A percentile compares a stretch with the other conserved stretches of the same genome.
Evolutionary conservation across 306 rosid genomes (phyloP).

Genomic region (Albizia julibrissin): DNA sequence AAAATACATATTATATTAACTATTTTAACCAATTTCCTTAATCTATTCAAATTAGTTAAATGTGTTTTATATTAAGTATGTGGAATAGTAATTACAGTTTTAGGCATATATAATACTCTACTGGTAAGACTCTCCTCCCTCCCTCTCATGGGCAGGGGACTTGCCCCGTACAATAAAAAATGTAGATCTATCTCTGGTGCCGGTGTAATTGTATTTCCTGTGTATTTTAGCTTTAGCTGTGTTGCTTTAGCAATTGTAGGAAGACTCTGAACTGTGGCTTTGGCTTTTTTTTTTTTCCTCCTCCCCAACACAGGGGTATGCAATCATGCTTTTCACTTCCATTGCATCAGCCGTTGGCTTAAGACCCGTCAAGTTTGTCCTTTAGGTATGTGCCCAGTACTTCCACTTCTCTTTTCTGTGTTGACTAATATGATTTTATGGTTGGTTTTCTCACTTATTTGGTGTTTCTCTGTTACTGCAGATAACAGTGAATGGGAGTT

Average conservation of each 20-base stretch:
- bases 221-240: no score
- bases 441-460: slow-evolving; percentile 4
- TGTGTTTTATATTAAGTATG: no score
- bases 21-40: no score
- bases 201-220: not conserved
- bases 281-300: slow-evolving; percentile 5
- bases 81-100: not conserved
- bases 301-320: slow-evolving; percentile 49
- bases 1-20: no score
- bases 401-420: slow-evolving; percentile 16
- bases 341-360: slow-evolving; percentile 95
- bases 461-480: slow-evolving; percentile 35
- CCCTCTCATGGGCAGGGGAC: not conserved
- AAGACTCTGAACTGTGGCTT: slow-evolving; percentile 19
- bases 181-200: not conserved
- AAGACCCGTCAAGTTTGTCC: slow-evolving; percentile 97
- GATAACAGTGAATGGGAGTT: slow-evolving; percentile 97
- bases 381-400: slow-evolving; percentile 49
- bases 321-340: slow-evolving; percentile 93
- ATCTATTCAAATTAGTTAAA: no score
- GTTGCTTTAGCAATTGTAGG: not conserved
- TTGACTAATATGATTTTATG: slow-evolving; percentile 14
- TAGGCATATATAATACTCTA: no score
- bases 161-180: not conserved
- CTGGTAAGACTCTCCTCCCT: not conserved